phyloP scores from a whole-genome alignment of 148 eudicot species.

The Chenopodium berlandieri region DNA sequence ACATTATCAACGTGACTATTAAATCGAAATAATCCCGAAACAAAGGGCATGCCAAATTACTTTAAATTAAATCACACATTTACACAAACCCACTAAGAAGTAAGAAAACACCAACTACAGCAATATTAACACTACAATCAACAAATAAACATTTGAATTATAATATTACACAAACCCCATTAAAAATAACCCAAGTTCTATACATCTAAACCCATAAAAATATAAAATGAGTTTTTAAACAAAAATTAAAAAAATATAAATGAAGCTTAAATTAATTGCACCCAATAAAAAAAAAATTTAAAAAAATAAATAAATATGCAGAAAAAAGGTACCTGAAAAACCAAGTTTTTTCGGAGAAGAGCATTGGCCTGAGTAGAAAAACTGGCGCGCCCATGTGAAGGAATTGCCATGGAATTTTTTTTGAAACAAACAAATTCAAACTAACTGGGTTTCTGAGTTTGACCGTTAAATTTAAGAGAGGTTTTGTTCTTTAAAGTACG shows the following conservation, averaged over 20 bases:
- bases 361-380: conserved; percentile 82
- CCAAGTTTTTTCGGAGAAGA: conserved; percentile 77
- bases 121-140: not conserved
- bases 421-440: conserved; percentile 10
- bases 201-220: not conserved
- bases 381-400: conserved; percentile 50
- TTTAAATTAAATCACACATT: not conserved
- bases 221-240: not conserved
- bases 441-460: not conserved
- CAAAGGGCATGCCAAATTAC: too few species aligned
- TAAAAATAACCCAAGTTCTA: too few species aligned
- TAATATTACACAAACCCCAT: not conserved
- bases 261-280: not conserved
- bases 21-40: too few species aligned
- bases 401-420: conserved; percentile 41
- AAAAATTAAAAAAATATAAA: not conserved
- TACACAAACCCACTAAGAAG: too few species aligned
- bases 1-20: not conserved
- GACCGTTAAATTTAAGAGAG: not conserved
- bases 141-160: not conserved
- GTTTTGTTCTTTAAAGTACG: too few species aligned
- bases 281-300: not conserved
- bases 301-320: not conserved
- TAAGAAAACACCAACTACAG: not conserved
- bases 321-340: conserved; percentile 52